These are phyloP conservation scores for Galerina marginata DNA, from an alignment of 768 basidiomycete genomes.

Conservation along the genomic window DNA sequence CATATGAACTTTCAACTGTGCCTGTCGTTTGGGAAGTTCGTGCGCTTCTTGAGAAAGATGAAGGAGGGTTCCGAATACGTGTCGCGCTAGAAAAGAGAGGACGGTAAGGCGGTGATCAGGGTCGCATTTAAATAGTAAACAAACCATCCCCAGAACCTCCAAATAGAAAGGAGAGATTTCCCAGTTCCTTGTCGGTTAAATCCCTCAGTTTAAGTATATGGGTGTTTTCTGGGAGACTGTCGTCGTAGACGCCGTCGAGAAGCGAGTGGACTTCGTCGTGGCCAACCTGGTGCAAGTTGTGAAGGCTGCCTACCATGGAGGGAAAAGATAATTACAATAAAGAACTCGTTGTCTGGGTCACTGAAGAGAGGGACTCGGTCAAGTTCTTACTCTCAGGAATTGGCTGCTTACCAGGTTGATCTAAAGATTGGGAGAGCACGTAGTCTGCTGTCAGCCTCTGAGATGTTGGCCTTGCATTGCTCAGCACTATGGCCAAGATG, in stretches of 20 bases:
- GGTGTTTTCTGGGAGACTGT: not conserved
- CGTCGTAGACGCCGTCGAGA: not conserved
- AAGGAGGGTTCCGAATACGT: conserved; percentile 9
- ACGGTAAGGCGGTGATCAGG: not conserved
- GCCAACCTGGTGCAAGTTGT: not conserved
- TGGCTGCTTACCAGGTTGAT: too few species aligned
- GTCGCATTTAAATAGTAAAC: not conserved
- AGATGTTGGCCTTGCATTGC: too few species aligned
- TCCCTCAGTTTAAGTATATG: not conserved
- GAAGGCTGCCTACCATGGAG: too few species aligned
- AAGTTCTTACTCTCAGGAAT: too few species aligned
- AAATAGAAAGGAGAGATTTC: conserved; percentile 8
- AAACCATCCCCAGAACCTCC: conserved; percentile 14
- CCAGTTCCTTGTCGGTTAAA: not conserved
- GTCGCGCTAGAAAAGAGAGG: not conserved
- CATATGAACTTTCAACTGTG: not conserved
- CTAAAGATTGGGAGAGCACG: too few species aligned
- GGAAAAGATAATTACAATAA: not conserved
- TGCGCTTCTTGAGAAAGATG: not conserved
- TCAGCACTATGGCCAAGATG: too few species aligned
- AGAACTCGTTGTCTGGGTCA: conserved; percentile 6
- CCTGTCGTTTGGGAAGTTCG: not conserved
- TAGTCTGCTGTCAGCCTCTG: too few species aligned
- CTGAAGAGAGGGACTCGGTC: not conserved
- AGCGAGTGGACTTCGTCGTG: conserved; percentile 4